These are phyloP conservation scores for Barbatosphaeria neglecta DNA, from an alignment of 495 filamentous ascomycete genomes.

Conservation along the genomic window DNA sequence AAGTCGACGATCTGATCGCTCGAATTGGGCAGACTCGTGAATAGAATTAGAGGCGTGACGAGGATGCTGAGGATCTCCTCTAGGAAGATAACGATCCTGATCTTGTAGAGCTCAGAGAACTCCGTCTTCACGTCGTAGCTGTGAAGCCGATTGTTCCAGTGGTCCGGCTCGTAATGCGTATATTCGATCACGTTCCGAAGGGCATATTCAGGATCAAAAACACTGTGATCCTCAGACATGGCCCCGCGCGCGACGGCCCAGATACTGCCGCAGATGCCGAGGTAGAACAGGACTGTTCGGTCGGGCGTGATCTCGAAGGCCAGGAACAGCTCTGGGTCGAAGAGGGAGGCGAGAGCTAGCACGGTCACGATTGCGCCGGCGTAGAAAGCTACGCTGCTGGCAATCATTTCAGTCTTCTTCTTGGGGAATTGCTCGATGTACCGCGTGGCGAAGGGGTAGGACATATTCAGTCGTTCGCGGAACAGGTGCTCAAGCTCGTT, in stretches of 20 bases:
- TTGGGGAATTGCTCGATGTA: conserved; percentile 97
- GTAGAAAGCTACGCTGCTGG: conserved; percentile 75
- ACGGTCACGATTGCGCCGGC: conserved; percentile 76
- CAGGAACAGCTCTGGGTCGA: conserved; percentile 84
- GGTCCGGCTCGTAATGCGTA: conserved; percentile 76
- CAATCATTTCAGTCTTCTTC: conserved; percentile 74
- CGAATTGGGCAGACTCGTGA: conserved; percentile 76
- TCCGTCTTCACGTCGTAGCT: conserved; percentile 75
- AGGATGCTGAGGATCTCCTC: conserved; percentile 89
- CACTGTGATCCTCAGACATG: conserved; percentile 74
- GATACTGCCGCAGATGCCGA: conserved; percentile 56
- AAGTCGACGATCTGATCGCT: conserved; percentile 93
- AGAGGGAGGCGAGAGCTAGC: conserved; percentile 62
- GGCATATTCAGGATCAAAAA: conserved; percentile 86
- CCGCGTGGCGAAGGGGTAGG: conserved; percentile 79
- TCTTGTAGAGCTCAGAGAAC: conserved; percentile 77
- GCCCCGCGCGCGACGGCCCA: conserved; percentile 71
- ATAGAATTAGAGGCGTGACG: conserved; percentile 80
- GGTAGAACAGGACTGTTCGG: conserved; percentile 73
- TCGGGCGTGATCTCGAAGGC: conserved; percentile 81
- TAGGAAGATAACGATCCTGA: conserved; percentile 80
- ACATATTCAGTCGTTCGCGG: conserved; percentile 81
- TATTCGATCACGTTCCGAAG: conserved; percentile 79
- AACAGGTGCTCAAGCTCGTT: conserved; percentile 93
- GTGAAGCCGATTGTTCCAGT: conserved; percentile 82